Conservation (phyloP, 108 stramenopile genomes). For the Nannochloropsis oceanica region DNA sequence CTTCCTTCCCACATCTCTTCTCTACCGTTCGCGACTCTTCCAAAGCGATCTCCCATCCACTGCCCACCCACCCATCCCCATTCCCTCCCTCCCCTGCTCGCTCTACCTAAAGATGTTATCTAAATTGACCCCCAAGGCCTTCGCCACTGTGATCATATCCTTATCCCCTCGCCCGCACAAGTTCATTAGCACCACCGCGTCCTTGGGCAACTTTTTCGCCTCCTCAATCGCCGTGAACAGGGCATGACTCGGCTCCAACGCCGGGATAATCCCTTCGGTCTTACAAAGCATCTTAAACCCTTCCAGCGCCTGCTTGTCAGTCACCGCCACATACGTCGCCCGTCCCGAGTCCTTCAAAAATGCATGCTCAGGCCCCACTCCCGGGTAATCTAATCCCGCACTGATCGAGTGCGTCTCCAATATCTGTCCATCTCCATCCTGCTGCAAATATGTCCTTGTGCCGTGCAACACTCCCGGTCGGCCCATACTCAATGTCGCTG, state of each 20-base stretch:
- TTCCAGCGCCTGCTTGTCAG: constrained; percentile 76
- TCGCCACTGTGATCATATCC: constrained; percentile 88
- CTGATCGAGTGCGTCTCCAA: constrained; percentile 76
- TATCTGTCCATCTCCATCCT: constrained; percentile 74
- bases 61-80: neutral
- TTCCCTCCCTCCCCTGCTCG: neutral
- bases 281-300: constrained; percentile 71
- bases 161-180: constrained; percentile 94
- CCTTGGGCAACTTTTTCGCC: constrained; percentile 67
- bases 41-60: neutral
- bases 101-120: constrained; percentile 20
- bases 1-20: too few species aligned
- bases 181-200: constrained; percentile 74
- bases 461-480: constrained; percentile 85
- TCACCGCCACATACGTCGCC: constrained; percentile 69
- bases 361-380: constrained; percentile 90
- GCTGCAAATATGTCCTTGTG: constrained; percentile 74
- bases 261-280: constrained; percentile 90
- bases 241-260: constrained; percentile 81
- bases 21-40: too few species aligned
- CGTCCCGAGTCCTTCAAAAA: constrained; percentile 72
- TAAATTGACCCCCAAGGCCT: constrained; percentile 77
- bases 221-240: constrained; percentile 64
- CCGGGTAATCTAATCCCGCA: constrained; percentile 92
- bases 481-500: constrained; percentile 75